Conservation (phyloP, 257 asterid genomes). For the Solanum okadae region DNA sequence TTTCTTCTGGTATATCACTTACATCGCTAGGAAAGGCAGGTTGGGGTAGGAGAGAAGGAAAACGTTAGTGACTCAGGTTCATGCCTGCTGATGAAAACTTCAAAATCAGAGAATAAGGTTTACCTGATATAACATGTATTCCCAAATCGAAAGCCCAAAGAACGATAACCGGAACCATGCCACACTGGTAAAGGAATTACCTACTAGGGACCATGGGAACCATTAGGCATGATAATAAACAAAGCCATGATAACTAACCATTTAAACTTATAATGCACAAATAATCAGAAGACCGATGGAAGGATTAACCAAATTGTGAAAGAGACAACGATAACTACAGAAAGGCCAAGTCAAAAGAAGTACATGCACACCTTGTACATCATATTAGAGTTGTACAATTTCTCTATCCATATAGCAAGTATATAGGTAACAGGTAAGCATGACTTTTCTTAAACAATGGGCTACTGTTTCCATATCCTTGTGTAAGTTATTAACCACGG, state of each 20-base stretch:
- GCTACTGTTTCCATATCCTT: background rate
- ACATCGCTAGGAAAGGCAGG: constrained; percentile 56
- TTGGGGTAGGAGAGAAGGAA: background rate
- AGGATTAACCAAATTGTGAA: background rate
- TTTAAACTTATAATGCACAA: background rate
- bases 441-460: background rate
- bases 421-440: background rate
- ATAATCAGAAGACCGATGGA: background rate
- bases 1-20: constrained; percentile 92
- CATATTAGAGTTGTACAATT: background rate
- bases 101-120: background rate
- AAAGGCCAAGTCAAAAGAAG: background rate
- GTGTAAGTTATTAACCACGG: background rate
- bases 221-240: background rate
- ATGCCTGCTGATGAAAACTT: background rate
- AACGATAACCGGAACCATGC: constrained; percentile 88
- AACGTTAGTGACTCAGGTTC: constrained; percentile 12
- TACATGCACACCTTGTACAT: background rate
- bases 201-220: constrained; percentile 23
- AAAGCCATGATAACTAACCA: background rate
- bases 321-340: background rate
- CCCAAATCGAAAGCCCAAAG: constrained; percentile 96
- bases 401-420: background rate
- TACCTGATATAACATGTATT: constrained; percentile 88
- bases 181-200: constrained; percentile 91